Conservation (phyloP, 345 rosid species). For the Bruguiera sexangula region DNA sequence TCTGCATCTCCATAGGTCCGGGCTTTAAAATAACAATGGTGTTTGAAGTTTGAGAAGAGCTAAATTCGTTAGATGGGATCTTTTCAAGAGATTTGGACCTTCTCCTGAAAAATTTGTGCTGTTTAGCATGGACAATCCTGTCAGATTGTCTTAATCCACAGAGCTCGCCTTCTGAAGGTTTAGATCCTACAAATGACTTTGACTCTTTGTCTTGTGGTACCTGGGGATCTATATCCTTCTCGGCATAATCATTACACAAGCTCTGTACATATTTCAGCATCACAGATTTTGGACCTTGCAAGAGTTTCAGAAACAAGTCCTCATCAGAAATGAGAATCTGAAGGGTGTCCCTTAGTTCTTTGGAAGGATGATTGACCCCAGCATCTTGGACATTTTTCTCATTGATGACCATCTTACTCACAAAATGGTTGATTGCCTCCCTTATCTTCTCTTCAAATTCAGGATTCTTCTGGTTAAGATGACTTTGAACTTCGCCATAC, state of each 20-base stretch:
- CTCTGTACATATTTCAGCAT: slow-evolving; percentile 46
- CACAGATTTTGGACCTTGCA: slow-evolving; percentile 70
- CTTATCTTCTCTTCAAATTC: slow-evolving; percentile 65
- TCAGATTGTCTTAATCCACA: slow-evolving; percentile 31
- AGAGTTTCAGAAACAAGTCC: slow-evolving; percentile 68
- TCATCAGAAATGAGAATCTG: slow-evolving; percentile 72
- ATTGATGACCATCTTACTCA: slow-evolving; percentile 59
- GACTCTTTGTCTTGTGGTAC: slow-evolving; percentile 29
- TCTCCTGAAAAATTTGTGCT: slow-evolving; percentile 61
- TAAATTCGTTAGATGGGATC: slow-evolving; percentile 30
- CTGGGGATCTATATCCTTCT: slow-evolving; percentile 6
- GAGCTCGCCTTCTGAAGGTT: slow-evolving; percentile 36
- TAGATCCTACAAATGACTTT: slow-evolving; percentile 32
- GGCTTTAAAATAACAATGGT: slow-evolving; percentile 83
- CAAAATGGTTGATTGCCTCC: slow-evolving; percentile 59
- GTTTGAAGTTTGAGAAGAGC: slow-evolving; percentile 47
- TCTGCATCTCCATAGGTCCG: slow-evolving; percentile 37
- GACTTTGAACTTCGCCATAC: slow-evolving; percentile 26
- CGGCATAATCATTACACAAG: slow-evolving; percentile 41
- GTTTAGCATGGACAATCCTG: slow-evolving; percentile 41
- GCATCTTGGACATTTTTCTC: slow-evolving; percentile 49
- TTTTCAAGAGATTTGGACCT: slow-evolving; percentile 49
- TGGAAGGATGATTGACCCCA: slow-evolving; percentile 46
- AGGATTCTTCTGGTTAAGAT: slow-evolving; percentile 31
- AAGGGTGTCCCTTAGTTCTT: slow-evolving; percentile 78